phyloP scores from a whole-genome alignment of 139 green algal species.

The Tetratostichococcus sp. region DNA sequence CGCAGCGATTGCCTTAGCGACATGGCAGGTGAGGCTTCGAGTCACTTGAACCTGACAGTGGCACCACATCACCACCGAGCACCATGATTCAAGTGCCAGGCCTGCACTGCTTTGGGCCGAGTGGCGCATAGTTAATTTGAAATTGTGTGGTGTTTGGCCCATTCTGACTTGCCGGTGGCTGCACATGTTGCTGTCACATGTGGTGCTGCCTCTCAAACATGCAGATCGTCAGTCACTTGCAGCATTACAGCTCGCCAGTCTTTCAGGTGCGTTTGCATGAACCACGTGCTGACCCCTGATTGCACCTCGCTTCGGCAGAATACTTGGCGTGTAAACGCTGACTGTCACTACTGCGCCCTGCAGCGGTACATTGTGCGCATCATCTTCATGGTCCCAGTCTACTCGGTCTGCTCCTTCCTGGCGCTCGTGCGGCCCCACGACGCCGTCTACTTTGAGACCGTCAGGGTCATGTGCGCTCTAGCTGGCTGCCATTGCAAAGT shows the following conservation, averaged over 20 bases:
- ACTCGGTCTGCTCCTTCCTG: slow-evolving; percentile 74
- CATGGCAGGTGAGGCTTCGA: neutral
- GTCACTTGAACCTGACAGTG: too few relatives aligned
- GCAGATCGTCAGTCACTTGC: slow-evolving; percentile 87
- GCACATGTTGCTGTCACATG: neutral
- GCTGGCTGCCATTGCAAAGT: neutral
- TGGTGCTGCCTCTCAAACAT: neutral
- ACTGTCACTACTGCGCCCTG: neutral
- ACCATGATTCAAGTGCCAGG: too few relatives aligned
- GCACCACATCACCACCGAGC: too few relatives aligned
- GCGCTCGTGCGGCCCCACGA: slow-evolving; percentile 63
- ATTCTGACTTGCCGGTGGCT: too few relatives aligned
- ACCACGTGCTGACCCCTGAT: too few relatives aligned
- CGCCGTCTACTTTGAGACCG: slow-evolving; percentile 86
- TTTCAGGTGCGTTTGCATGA: slow-evolving; percentile 76
- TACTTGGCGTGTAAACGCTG: neutral
- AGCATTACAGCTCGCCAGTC: slow-evolving; percentile 87
- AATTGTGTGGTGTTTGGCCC: too few relatives aligned
- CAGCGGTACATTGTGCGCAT: slow-evolving; percentile 97
- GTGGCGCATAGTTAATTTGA: too few relatives aligned
- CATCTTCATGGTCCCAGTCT: slow-evolving; percentile 96
- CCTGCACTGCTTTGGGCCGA: too few relatives aligned
- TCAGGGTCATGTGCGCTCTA: slow-evolving; percentile 75
- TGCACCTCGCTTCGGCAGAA: too few relatives aligned
- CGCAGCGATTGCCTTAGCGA: neutral